These are phyloP conservation scores for Fusarium solani-melongenae DNA, from an alignment of 2,329 filamentous ascomycete genomes.

Conservation along the genomic window DNA sequence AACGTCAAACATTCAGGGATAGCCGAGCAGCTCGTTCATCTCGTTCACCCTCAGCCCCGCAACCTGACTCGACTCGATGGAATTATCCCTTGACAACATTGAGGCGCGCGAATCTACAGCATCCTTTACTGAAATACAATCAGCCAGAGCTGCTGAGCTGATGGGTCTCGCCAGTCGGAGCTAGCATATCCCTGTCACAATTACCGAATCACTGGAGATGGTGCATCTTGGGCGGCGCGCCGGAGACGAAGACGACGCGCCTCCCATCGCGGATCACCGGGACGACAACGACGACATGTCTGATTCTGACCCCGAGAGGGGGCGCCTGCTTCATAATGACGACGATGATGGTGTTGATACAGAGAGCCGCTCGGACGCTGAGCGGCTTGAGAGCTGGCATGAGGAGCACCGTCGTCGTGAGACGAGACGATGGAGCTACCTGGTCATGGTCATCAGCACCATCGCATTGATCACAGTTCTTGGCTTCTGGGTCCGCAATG, in stretches of 20 bases:
- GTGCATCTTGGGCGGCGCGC: constrained; percentile 16
- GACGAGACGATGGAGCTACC: constrained; percentile 34
- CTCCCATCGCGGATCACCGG: constrained; percentile 11
- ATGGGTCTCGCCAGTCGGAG: background rate
- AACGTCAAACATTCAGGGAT: constrained; percentile 30
- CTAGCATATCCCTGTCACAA: constrained; percentile 25
- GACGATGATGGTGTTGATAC: constrained; percentile 7
- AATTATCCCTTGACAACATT: background rate
- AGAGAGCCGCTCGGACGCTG: constrained; percentile 22
- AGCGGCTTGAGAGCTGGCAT: constrained; percentile 35
- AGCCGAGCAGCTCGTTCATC: background rate
- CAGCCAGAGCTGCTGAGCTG: constrained; percentile 8
- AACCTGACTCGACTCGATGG: constrained; percentile 1
- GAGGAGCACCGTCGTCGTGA: constrained; percentile 30
- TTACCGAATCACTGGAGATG: constrained; percentile 26
- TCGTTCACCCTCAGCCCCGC: background rate
- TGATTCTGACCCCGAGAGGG: constrained; percentile 24
- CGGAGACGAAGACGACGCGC: constrained; percentile 25
- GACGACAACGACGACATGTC: constrained; percentile 16
- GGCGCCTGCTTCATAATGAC: constrained; percentile 19
- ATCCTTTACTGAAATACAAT: background rate
- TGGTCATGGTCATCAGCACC: constrained; percentile 34
- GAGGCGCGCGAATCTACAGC: background rate
- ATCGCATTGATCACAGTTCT: constrained; percentile 30
- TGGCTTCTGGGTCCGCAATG: constrained; percentile 33